Evolutionary conservation across 2,329 filamentous ascomycete genomes (phyloP).

Genomic region (Hypoxylon sp.): DNA sequence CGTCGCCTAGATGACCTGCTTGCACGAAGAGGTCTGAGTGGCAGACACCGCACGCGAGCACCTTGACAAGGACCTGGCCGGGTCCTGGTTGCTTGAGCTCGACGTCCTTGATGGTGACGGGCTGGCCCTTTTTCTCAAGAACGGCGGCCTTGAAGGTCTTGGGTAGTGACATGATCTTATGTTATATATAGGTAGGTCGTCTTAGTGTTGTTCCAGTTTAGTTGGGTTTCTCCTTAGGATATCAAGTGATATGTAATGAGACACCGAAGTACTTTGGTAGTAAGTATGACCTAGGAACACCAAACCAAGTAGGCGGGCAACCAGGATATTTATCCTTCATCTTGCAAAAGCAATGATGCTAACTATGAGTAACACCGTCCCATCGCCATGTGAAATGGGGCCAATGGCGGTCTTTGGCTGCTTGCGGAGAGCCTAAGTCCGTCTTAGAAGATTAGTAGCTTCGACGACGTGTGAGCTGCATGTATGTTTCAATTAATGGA

Average conservation of each 20-base stretch:
- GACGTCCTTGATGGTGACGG: conserved; percentile 72
- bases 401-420: conserved; percentile 16
- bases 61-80: conserved; percentile 77
- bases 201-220: background rate
- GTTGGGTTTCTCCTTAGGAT: background rate
- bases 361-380: conserved; percentile 5
- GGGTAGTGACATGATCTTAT: conserved; percentile 60
- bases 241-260: background rate
- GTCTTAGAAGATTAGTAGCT: conserved; percentile 8
- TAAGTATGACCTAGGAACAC: conserved; percentile 54
- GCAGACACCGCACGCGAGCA: conserved; percentile 80
- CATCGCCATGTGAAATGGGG: conserved; percentile 9
- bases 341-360: conserved; percentile 1
- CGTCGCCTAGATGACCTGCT: conserved; percentile 65
- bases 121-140: conserved; percentile 66
- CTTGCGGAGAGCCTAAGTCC: background rate
- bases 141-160: conserved; percentile 77
- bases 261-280: background rate
- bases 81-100: conserved; percentile 69
- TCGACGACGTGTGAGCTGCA: background rate
- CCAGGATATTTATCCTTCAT: conserved; percentile 26
- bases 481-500: background rate
- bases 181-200: background rate
- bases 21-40: conserved; percentile 70
- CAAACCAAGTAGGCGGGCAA: conserved; percentile 12